phyloP scores from a whole-genome alignment of 2,329 filamentous ascomycete species.

The Penicillium sclerotigenum region DNA sequence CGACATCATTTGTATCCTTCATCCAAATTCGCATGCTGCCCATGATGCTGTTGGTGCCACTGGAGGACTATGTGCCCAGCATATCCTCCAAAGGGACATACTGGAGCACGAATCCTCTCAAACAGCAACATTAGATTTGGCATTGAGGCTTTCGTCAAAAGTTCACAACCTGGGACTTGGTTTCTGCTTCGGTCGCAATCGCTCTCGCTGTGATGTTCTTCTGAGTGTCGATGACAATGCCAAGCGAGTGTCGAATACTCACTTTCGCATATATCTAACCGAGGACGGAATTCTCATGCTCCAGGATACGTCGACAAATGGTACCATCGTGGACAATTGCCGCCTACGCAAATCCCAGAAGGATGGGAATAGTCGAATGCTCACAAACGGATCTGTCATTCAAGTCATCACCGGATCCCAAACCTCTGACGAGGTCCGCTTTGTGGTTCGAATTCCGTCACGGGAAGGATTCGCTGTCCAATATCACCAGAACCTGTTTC shows the following conservation, averaged over 20 bases:
- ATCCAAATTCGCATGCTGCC: conserved; percentile 72
- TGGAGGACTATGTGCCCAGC: conserved; percentile 51
- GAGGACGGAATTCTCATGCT: conserved; percentile 84
- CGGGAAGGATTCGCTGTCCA: conserved; percentile 65
- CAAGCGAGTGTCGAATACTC: conserved; percentile 83
- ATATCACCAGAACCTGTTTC: conserved; percentile 67
- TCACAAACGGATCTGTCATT: conserved; percentile 70
- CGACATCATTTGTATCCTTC: conserved; percentile 84
- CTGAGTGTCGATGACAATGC: conserved; percentile 66
- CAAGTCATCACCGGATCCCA: conserved; percentile 57
- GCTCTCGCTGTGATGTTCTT: conserved; percentile 66
- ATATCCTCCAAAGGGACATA: conserved; percentile 56
- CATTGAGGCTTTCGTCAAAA: conserved; percentile 71
- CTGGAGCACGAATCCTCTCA: conserved; percentile 42
- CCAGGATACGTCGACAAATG: conserved; percentile 93
- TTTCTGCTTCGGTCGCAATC: conserved; percentile 83
- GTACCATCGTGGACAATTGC: conserved; percentile 76
- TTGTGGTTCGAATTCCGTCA: conserved; percentile 80
- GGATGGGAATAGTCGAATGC: conserved; percentile 56
- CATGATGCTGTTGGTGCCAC: conserved; percentile 65
- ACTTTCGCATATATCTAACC: conserved; percentile 92
- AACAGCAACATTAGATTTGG: conserved; percentile 58
- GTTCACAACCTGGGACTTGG: conserved; percentile 68
- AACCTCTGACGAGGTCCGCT: conserved; percentile 64
- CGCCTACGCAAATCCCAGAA: conserved; percentile 57